These are phyloP conservation scores for Pugionium dolabratum DNA, from an alignment of 345 rosid genomes.

Conservation along the genomic window DNA sequence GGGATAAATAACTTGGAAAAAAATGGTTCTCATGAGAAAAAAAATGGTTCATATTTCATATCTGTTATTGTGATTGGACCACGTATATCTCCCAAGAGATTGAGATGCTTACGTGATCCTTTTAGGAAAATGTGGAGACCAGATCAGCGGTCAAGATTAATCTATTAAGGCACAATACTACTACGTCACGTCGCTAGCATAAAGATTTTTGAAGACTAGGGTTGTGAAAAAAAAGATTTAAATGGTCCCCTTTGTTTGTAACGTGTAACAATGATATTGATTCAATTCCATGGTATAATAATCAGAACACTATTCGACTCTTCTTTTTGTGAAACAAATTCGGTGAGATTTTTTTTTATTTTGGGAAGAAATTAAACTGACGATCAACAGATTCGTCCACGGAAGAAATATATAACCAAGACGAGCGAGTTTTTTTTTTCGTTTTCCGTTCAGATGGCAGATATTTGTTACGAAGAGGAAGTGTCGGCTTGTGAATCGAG, in stretches of 20 bases:
- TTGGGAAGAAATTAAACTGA: background rate
- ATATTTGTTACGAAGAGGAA: conserved; percentile 56
- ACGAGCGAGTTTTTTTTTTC: background rate
- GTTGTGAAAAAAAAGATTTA: conserved; percentile 27
- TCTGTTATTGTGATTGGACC: conserved; percentile 40
- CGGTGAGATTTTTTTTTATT: conserved; percentile 7
- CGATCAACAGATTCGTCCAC: conserved; percentile 13
- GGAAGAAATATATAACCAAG: background rate
- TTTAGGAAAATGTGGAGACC: background rate
- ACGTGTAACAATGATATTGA: conserved; percentile 32
- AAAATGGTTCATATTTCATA: conserved; percentile 29
- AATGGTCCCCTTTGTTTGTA: conserved; percentile 27
- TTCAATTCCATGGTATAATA: conserved; percentile 30
- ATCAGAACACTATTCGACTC: conserved; percentile 10
- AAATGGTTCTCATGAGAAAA: background rate
- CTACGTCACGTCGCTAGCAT: conserved; percentile 42
- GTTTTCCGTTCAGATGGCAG: conserved; percentile 47
- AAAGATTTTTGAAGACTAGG: conserved; percentile 29
- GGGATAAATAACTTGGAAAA: conserved; percentile 16
- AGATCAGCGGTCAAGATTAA: conserved; percentile 52
- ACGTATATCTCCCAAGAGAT: conserved; percentile 35
- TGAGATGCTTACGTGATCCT: conserved; percentile 41
- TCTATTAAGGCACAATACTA: conserved; percentile 24
- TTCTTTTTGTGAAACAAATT: background rate
- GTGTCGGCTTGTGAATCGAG: conserved; percentile 39